Base-by-base conservation (phyloP, 495 filamentous ascomycete genomes). In the Astrothelium macrocarpum region DNA sequence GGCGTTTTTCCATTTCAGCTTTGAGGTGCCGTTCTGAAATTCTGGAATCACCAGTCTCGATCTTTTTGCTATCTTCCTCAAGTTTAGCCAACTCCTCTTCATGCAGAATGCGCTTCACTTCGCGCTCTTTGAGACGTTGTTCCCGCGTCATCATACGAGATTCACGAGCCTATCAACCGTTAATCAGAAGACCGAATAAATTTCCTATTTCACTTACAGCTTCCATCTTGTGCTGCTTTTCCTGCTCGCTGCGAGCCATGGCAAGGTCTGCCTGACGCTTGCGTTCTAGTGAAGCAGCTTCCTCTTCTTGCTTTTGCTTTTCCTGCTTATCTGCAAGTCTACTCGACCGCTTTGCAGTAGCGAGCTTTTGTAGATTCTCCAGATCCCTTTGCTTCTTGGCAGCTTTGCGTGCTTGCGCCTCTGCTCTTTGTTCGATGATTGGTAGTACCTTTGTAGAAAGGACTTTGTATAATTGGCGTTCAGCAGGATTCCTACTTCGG, bases 321-420 rank as follows among this genome's bases (percentile, higher is more conserved):
- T 95, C 89, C 31, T 84, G 76, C 75, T 91, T 95, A 61, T 82
- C 80, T 36, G 90, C 90, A 59, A 97, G 81, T 59, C 94, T 85
- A 66, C 90, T 93, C 0, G 94, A 97, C 62, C 94, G 79, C 77
- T 98, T 98, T 0, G 94, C 93, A 45, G 87, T 87, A n/a, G 90
- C 91, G 66, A 97, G 79, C 68, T 92, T 88, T 71, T 93, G 84
- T 67, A 93, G 71, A 67, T 85, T 90, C 60, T 89, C 75, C 32
- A 95, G 71, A 68, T 96, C 91, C 71, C 89, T 91, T 72, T 93
- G 86, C 64, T 84, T 83, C 73, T 85, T 85, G 25, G 81, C 74
- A 61, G 79, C 82, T 69, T 89, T 89, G 49, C 86, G 81, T 65
- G 86, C 82, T 58, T 87, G 83, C 9, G 84, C 81, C 64, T 94